Evolutionary conservation across 331 rosid species (phyloP).

Genomic region (Saraca asoca): DNA sequence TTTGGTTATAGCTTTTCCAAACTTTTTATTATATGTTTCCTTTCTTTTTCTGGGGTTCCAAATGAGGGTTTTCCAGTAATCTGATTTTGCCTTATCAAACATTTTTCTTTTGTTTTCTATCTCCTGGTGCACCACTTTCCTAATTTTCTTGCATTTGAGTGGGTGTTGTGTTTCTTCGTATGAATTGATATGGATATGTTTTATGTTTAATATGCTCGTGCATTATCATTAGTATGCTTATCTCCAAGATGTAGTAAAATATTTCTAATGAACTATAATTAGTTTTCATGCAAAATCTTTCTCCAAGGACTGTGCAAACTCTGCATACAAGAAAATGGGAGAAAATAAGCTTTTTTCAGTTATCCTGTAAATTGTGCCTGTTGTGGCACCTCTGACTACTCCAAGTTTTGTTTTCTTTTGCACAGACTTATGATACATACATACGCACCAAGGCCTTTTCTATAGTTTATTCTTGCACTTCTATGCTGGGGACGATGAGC

Average conservation of each 20-base stretch:
- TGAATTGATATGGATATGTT: too few species aligned
- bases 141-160: too few species aligned
- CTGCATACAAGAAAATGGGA: background rate
- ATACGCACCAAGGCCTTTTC: conserved; percentile 72
- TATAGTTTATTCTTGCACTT: conserved; percentile 76
- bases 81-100: too few species aligned
- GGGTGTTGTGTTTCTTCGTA: too few species aligned
- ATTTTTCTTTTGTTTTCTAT: too few species aligned
- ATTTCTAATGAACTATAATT: background rate
- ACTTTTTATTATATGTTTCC: background rate
- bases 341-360: conserved; percentile 7
- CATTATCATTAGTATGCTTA: background rate
- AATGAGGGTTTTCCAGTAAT: too few species aligned
- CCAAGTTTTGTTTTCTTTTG: background rate
- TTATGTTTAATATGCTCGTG: background rate
- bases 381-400: conserved; percentile 22
- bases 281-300: background rate
- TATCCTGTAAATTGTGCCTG: conserved; percentile 14
- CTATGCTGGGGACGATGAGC: conserved; percentile 84
- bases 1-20: background rate
- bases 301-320: background rate
- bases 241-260: background rate
- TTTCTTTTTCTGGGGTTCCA: too few species aligned
- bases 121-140: too few species aligned
- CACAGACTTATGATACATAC: conserved; percentile 76